These are phyloP conservation scores for Mycena belliarum DNA, from an alignment of 768 basidiomycete species.

Conservation along the genomic window DNA sequence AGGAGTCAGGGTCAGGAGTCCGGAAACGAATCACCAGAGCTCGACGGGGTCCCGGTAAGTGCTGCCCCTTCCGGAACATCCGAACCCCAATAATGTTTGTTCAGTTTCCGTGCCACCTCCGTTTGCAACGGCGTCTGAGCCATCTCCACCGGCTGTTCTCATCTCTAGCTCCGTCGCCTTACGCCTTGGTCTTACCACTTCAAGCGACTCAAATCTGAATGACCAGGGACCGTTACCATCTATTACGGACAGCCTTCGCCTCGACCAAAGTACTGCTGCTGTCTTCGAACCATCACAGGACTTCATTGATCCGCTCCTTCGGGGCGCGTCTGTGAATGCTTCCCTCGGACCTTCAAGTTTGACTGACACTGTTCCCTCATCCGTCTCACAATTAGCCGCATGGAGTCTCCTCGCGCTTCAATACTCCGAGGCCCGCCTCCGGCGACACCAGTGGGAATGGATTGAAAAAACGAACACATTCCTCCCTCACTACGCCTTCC, in stretches of 20 bases:
- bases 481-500: neutral
- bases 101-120: neutral
- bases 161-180: neutral
- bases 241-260: no score
- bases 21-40: neutral
- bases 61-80: neutral
- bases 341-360: no score
- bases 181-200: neutral
- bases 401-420: neutral
- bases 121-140: neutral
- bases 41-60: neutral
- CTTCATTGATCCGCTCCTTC: no score
- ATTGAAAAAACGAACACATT: neutral
- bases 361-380: neutral
- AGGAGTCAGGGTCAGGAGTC: neutral
- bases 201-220: no score
- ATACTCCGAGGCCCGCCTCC: neutral
- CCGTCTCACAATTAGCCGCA: neutral
- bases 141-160: neutral
- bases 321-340: no score
- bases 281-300: no score
- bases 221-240: no score
- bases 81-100: no score
- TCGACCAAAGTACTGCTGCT: no score
- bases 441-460: conserved; percentile 2